These are phyloP conservation scores for Beauveria sp. DNA, from an alignment of 2,329 filamentous ascomycete genomes.

Conservation along the genomic window DNA sequence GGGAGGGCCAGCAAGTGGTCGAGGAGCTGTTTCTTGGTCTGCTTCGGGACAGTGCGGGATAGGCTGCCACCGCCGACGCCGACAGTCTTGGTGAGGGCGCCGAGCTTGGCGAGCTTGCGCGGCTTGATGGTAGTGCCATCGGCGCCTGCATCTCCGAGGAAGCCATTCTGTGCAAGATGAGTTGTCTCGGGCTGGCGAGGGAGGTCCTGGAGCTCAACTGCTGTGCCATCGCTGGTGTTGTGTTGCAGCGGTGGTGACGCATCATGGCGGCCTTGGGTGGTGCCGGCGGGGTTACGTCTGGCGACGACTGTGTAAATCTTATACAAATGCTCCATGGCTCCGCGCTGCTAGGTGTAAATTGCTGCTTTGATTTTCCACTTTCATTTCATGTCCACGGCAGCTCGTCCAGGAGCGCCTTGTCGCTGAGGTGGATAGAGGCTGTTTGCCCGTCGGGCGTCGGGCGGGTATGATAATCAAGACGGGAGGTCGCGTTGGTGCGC, in stretches of 20 bases:
- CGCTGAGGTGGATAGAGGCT: not conserved
- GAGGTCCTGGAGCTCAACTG: not conserved
- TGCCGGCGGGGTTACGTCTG: not conserved
- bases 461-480: not conserved
- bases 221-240: not conserved
- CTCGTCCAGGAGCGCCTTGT: not conserved
- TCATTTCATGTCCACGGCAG: not conserved
- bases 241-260: not conserved
- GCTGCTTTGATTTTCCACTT: not conserved
- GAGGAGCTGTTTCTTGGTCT: not conserved
- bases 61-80: not conserved
- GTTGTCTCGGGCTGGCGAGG: not conserved
- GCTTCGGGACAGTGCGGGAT: not conserved
- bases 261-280: not conserved
- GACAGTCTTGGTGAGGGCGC: not conserved
- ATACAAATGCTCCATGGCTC: not conserved
- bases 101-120: not conserved
- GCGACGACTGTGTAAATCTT: not conserved
- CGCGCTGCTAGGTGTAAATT: not conserved
- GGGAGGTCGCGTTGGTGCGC: not conserved
- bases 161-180: not conserved
- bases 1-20: conserved; percentile 28
- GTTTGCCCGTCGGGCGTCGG: not conserved
- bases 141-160: not conserved
- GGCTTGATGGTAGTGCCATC: not conserved